Evolutionary conservation across 2,329 filamentous ascomycete species (phyloP), one percentile per base, ranked within the genome.

Genomic region (Sporothrix pseudoabietina): DNA sequence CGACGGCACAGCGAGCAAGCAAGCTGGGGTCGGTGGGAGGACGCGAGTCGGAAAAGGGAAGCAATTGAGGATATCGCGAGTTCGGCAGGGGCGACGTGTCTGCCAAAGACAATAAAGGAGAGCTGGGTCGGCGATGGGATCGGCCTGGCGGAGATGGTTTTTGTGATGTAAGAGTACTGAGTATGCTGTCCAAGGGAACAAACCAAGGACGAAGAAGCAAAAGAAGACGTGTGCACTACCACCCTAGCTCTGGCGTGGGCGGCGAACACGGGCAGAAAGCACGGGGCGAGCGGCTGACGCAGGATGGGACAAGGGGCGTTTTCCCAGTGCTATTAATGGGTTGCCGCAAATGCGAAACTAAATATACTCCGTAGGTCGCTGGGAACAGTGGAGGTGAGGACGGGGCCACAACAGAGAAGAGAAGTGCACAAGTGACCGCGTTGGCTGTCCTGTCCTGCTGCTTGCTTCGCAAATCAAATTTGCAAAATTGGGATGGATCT

Each of bases 161-260:
- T 69, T 73, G 73, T 72, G 73, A 70, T 74, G 73, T 66, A 70
- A 72, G 70, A 71, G 72, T 47, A 32, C n/a, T 57, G 70, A 71
- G 72, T 47, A 32, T 26, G 49, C 44, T 22, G 16, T 19, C 32
- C 16, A 16, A 69, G 69, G 55, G 32, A 72, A 65, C 49, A 35
- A 59, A 26, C 55, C 66, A 57, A 57, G 61, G 41, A 71, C 35
- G 57, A 69, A 52, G 69, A 71, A 52, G 65, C 44, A 72, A 72
- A 75, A 69, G 72, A 75, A 69, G 74, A 75, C 74, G 74, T 75
- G 75, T 75, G 76, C 75, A 76, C 74, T 75, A 73, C 72, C 49
- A 71, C 71, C 71, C 72, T 73, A 75, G 72, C 65, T 75, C 32
- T 30, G 55, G 19, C 30, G 9, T 57, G 71, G 75, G 74, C 74